These are phyloP conservation scores for Coccomyxa subellipsoidea DNA, from an alignment of 163 green algal species.

Conservation along the genomic window DNA sequence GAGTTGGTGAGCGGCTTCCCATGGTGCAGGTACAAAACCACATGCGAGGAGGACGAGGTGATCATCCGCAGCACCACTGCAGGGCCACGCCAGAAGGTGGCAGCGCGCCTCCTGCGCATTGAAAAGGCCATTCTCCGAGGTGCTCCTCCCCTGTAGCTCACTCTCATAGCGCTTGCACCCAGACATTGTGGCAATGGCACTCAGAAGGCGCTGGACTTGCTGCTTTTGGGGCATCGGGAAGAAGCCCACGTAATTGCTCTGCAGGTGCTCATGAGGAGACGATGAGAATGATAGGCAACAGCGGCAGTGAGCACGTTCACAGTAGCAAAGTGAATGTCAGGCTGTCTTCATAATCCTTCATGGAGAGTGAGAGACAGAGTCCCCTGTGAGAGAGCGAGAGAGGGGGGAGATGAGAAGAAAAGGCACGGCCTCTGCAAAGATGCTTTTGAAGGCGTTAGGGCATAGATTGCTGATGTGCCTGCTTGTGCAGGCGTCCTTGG, in stretches of 20 bases:
- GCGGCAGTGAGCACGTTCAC: background rate
- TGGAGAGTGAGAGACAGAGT: background rate
- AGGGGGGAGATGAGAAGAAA: background rate
- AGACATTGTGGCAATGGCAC: background rate
- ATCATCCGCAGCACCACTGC: conserved; percentile 53
- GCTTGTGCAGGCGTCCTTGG: background rate
- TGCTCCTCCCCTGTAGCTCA: background rate
- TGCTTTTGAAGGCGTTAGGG: background rate
- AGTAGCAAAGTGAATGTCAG: background rate
- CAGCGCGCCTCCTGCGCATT: conserved; percentile 67
- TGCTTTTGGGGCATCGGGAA: too few relatives aligned
- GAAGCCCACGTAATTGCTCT: background rate
- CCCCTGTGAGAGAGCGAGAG: too few relatives aligned
- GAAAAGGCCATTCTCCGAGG: conserved; percentile 71
- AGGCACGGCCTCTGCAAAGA: background rate
- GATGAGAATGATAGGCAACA: background rate
- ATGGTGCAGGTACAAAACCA: conserved; percentile 33
- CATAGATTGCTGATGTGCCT: background rate
- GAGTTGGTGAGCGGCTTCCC: too few relatives aligned
- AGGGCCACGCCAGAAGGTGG: conserved; percentile 58
- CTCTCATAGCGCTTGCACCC: background rate
- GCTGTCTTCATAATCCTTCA: background rate
- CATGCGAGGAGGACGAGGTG: conserved; percentile 45
- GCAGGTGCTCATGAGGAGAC: background rate
- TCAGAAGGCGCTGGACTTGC: too few relatives aligned